Base-by-base conservation (phyloP, 2,329 filamentous ascomycete species). In the Pseudocercospora ulei region DNA sequence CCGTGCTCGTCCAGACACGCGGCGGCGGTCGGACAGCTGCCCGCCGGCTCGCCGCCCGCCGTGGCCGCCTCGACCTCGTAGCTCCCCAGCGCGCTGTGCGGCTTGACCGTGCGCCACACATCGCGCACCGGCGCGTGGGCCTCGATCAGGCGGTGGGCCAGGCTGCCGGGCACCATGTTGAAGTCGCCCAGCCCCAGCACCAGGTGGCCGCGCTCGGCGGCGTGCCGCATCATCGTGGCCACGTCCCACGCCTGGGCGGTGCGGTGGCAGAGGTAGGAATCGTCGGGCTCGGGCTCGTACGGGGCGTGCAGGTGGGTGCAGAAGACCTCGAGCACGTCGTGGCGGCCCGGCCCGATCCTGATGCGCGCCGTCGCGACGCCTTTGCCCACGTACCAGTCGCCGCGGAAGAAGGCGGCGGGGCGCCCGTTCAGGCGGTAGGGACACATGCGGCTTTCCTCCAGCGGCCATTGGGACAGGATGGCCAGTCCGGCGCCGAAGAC, bases 311-410 rank as follows among this genome's bases (percentile, higher is more conserved):
- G 64, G 48, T 59, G 88, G 11, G 90, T 96, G 60, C 84, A 88
- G 59, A 96, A 95, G 1, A 96, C 84, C 56, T 95, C 85, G 11
- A 85, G 69, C 7, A 87, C 65, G 50, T 90, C 80, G 43, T 73
- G 72, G 28, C 59, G 1, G 0, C 65, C 71, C 0, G 72, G 65
- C 0, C 83, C 83, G 50, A 81, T 79, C 3, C 82, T 70, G 51
- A 96, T 80, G 47, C 74, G 73, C 2, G 88, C 88, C 56, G 75
- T 81, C 4, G 88, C 90, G 26, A 96, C 78, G 9, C 90, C 90
- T 60, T 96, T 96, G 0, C 90, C 90, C 6, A 95, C 87, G 57
- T 78, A 96, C 85, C 88, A 96, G 62, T 96, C 88, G 7, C 90
- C 90, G 44, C 88, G 72, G 65, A 81, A 95, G 63, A 96, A 94